Conservation (phyloP, 1,139 yeast genomes). For the Eremothecium cymbalariae region DNA sequence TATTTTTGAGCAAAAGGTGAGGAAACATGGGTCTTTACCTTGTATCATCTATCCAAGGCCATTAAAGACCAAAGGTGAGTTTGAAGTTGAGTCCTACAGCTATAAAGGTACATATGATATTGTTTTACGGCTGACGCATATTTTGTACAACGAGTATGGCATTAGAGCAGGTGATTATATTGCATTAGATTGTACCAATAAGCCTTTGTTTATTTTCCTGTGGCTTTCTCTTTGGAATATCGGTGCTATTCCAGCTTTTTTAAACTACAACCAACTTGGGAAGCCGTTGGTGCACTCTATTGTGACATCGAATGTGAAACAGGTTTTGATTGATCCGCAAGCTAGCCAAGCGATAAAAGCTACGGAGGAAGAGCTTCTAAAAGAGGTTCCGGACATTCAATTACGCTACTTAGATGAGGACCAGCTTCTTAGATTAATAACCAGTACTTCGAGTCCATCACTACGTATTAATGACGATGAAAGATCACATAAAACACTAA, state of each 20-base stretch:
- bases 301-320: constrained; percentile 54
- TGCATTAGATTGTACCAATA: constrained; percentile 72
- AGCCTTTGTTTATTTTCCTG: constrained; percentile 67
- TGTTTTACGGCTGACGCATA: constrained; percentile 56
- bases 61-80: constrained; percentile 39
- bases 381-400: constrained; percentile 34
- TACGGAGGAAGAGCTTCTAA: constrained; percentile 44
- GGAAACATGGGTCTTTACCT: constrained; percentile 41
- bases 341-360: constrained; percentile 48
- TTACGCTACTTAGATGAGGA: constrained; percentile 52
- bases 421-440: constrained; percentile 37
- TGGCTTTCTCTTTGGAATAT: constrained; percentile 89
- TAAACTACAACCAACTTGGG: constrained; percentile 73
- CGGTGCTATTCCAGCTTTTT: constrained; percentile 83
- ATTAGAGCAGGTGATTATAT: constrained; percentile 62
- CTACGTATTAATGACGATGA: constrained; percentile 48
- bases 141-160: constrained; percentile 56
- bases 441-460: constrained; percentile 42
- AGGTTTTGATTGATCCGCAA: constrained; percentile 69
- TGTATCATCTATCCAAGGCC: constrained; percentile 65
- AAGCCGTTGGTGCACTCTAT: constrained; percentile 75
- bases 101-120: constrained; percentile 60
- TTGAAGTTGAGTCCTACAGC: constrained; percentile 54
- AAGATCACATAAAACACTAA: constrained; percentile 45
- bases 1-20: constrained; percentile 46